Conservation (phyloP, 306 rosid species). For the Astragalus membranaceus region DNA sequence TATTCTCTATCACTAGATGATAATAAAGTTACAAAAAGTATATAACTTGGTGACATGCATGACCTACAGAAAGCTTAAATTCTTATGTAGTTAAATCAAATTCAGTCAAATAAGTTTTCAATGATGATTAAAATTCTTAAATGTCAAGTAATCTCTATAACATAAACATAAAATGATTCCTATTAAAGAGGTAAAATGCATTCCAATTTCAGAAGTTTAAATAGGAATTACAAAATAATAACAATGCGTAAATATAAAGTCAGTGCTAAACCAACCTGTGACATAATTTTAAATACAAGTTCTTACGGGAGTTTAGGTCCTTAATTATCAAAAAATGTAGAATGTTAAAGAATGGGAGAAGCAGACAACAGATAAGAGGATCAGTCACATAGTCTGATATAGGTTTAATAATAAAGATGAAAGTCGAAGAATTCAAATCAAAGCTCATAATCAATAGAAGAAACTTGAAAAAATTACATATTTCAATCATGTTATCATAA, state of each 20-base stretch:
- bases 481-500: background rate
- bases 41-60: background rate
- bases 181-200: slow-evolving; percentile 3
- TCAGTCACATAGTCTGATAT: background rate
- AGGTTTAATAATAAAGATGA: background rate
- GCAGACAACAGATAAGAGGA: slow-evolving; percentile 12
- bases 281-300: background rate
- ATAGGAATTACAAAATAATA: background rate
- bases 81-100: background rate
- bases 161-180: background rate
- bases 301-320: background rate
- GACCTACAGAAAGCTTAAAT: background rate
- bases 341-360: slow-evolving; percentile 7
- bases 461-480: background rate
- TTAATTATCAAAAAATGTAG: background rate
- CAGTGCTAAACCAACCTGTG: slow-evolving; percentile 6
- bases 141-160: background rate
- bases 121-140: slow-evolving; percentile 5
- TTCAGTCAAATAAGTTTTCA: background rate
- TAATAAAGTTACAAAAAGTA: background rate
- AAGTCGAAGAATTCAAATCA: slow-evolving; percentile 8
- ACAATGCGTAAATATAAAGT: background rate
- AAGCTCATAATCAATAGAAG: slow-evolving; percentile 13
- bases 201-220: background rate
- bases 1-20: background rate